These are phyloP conservation scores for Cercospora sojina DNA, from an alignment of 2,329 filamentous ascomycete genomes.

Conservation along the genomic window DNA sequence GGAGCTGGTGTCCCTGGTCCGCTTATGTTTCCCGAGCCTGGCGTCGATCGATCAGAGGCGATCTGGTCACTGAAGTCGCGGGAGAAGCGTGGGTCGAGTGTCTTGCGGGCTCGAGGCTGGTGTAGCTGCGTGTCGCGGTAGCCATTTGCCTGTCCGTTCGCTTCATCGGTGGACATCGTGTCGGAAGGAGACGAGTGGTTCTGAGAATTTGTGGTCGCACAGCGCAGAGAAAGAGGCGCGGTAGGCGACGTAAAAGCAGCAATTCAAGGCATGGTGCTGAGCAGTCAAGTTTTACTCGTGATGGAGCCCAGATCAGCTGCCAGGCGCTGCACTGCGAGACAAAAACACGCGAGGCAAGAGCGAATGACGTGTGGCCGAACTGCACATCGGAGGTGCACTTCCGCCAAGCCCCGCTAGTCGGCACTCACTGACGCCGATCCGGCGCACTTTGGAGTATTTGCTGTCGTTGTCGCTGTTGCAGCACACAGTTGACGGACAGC, in stretches of 20 bases:
- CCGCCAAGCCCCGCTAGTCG: neutral
- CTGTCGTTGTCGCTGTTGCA: neutral
- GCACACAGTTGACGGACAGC: neutral
- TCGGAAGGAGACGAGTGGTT: neutral
- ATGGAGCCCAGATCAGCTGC: neutral
- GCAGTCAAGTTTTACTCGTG: neutral
- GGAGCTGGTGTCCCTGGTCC: constrained; percentile 69
- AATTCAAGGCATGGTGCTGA: constrained; percentile 1
- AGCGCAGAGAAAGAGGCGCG: neutral
- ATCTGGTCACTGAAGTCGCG: constrained; percentile 25
- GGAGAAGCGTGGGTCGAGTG: constrained; percentile 25
- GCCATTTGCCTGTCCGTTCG: constrained; percentile 21
- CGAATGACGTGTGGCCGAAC: neutral
- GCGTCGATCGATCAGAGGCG: constrained; percentile 13
- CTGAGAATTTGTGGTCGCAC: neutral
- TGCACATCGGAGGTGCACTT: neutral
- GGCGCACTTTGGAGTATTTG: constrained; percentile 6
- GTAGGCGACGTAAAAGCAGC: neutral
- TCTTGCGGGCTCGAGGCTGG: constrained; percentile 32
- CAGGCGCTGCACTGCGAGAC: neutral
- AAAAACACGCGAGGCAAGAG: neutral
- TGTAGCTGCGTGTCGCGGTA: constrained; percentile 7
- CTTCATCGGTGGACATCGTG: constrained; percentile 15
- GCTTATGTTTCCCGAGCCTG: constrained; percentile 23
- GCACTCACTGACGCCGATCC: neutral